Conservation (phyloP, 139 green algal genomes). For the Chlamydomonas incerta region DNA sequence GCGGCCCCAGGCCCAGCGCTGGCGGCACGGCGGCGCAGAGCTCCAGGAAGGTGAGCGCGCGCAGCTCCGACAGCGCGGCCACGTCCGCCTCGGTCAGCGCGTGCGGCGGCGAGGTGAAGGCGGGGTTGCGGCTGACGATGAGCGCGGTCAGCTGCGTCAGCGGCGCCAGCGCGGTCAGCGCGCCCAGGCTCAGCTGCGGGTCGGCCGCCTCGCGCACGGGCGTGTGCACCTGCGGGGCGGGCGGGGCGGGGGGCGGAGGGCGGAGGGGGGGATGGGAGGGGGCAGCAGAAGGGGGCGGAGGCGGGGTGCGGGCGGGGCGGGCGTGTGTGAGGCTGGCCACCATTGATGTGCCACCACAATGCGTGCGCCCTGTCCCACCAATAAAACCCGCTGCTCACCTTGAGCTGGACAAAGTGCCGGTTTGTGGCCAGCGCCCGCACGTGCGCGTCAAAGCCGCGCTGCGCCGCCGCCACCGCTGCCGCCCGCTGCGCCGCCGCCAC, state of each 20-base stretch:
- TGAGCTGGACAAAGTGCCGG: constrained; percentile 23
- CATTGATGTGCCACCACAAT: too few relatives aligned
- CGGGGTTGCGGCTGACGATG: constrained; percentile 22
- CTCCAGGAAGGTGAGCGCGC: constrained; percentile 19
- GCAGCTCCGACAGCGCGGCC: background rate
- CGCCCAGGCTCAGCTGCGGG: constrained; percentile 2
- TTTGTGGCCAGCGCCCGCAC: constrained; percentile 4
- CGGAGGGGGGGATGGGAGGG: too few relatives aligned
- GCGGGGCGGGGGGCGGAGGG: too few relatives aligned
- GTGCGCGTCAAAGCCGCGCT: constrained; percentile 35
- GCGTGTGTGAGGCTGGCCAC: too few relatives aligned
- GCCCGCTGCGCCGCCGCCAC: too few relatives aligned
- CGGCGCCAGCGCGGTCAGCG: background rate
- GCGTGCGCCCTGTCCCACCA: too few relatives aligned
- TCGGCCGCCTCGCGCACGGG: constrained; percentile 4
- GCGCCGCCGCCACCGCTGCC: background rate
- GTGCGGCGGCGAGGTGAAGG: constrained; percentile 18
- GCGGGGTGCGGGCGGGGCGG: too few relatives aligned
- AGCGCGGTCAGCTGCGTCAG: constrained; percentile 12
- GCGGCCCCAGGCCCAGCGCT: constrained; percentile 3
- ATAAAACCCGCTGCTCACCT: too few relatives aligned
- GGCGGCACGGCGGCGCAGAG: constrained; percentile 30
- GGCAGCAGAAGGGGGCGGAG: too few relatives aligned
- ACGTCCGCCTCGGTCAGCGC: constrained; percentile 15
- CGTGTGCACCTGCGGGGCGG: background rate